Evolutionary conservation across 2,329 filamentous ascomycete species (phyloP).

Genomic region (Trichoderma cornu-damae): DNA sequence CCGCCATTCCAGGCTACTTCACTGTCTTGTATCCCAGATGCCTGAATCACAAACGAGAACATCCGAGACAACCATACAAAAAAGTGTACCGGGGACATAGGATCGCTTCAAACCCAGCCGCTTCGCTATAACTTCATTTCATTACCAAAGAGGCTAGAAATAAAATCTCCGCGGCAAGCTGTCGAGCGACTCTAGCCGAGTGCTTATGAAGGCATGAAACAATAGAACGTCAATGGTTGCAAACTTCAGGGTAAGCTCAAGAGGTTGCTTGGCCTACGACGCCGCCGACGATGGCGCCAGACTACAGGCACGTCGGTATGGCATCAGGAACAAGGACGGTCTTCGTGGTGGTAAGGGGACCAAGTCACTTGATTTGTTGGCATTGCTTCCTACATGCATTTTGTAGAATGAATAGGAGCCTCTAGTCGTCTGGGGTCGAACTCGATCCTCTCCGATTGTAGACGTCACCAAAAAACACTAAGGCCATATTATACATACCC

Average conservation of each 20-base stretch:
- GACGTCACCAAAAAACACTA: slow-evolving; percentile 1
- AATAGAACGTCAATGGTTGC: background rate
- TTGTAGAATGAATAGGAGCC: background rate
- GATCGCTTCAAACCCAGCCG: background rate
- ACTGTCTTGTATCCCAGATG: background rate
- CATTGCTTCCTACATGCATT: background rate
- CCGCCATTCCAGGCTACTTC: background rate
- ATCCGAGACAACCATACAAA: background rate
- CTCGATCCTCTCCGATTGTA: slow-evolving; percentile 10
- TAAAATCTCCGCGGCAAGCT: background rate
- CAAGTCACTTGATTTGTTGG: background rate
- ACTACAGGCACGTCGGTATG: background rate
- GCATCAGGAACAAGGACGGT: slow-evolving; percentile 2
- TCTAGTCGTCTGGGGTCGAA: background rate
- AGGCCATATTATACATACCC: background rate
- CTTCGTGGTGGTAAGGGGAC: background rate
- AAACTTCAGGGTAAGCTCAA: slow-evolving; percentile 7
- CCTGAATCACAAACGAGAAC: background rate
- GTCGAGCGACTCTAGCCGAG: background rate
- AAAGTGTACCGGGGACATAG: background rate
- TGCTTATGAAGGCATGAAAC: background rate
- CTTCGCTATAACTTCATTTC: background rate
- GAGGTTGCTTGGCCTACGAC: background rate
- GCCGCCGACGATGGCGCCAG: background rate
- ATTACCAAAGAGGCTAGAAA: background rate